Base-by-base conservation (phyloP, 2,329 filamentous ascomycete genomes). In the Lasiodiplodia sp. region DNA sequence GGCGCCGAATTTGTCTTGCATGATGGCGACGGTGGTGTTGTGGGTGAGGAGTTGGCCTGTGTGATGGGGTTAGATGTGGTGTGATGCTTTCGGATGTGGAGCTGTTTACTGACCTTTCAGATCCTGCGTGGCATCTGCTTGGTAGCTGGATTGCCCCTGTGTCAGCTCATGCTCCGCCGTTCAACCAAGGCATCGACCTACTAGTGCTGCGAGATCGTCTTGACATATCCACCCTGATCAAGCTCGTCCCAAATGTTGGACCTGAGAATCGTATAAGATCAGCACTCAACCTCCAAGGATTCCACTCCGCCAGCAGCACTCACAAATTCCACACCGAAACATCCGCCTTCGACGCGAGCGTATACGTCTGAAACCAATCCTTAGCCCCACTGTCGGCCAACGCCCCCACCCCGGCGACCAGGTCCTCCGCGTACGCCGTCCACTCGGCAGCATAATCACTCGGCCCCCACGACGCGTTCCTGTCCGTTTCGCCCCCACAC, bases 151-250 rank as follows among this genome's bases (percentile, higher is more conserved):
- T 21, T 34, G 8, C 31, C 31, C 31, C 25, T 28, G 8, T 34
- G 31, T 34, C 31, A 34, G 31, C 31, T 0, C 31, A 34, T 34
- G 31, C 31, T 34, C 8, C 8, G 3, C 8, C 28, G 28, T 23
- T 12, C 25, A 2, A 25, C 4, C 10, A 18, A 1, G 18, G 3
- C n/a, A 3, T 16, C 0, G 23, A 47, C 57, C 2, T 31, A 62
- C 57, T 62, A 49, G 6, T 62, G 58, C 58, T 62, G 58, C 58
- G 58, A 62, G 2, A 62, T 10, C 25, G 58, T 37, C 58, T 62
- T 51, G 3, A 62, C 40, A 18, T 49, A 34, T n/a, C 40, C 40
- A 2, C 58, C 58, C 0, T 62, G 7, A 4, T 11, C 40, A 5
- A 49, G 12, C 40, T 49, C 8, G 5, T 44, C 21, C 56, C 56